Base-by-base conservation (phyloP, 2,329 filamentous ascomycete genomes). In the Aspergillus persii region DNA sequence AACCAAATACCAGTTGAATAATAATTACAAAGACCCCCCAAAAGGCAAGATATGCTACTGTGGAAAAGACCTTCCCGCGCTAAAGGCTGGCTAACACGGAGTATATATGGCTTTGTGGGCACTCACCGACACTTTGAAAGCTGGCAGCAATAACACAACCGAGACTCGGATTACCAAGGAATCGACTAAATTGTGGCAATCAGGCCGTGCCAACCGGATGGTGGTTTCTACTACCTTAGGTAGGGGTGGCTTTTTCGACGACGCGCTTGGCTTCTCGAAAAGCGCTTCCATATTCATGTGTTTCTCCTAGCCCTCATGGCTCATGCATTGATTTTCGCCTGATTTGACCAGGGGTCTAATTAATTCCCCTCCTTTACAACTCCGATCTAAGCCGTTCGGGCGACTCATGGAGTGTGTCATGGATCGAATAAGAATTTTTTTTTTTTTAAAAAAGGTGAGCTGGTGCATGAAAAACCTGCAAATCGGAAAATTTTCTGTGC, bases 401-500 rank as follows among this genome's bases (percentile, higher is more conserved):
- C 44, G 52, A 57, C 50, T 60, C 36, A 12, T 41, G 7, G 5
- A 8, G 3, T 47, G 44, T 27, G 44, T 15, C 49, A 54, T 50
- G 49, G 56, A 50, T 57, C 47, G 12, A 31, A 31, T 31, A 31
- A 31, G 30, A 31, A 31, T 23, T 23, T 23, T 23, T 23, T 23
- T 23, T 23, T 23, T 23, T 23, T 23, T 1, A 27, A 50, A 52
- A 53, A 29, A 48, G 18, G 26, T 49, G 46, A 30, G 26, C 12
- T 36, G 41, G 7, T 26, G 44, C 44, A 51, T 49, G 18, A n/a
- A 36, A 46, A 39, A 23, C 54, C 54, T 58, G 58, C 61, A 58
- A 55, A 59, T 63, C 61, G 61, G 61, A 63, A 54, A 63, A 61
- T 63, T 63, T 50, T 50, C 9, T 36, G 39, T 30, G 39, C 49